Evolutionary conservation across 2,329 filamentous ascomycete genomes (phyloP).

Genomic region (Rutstroemia sydowiana): DNA sequence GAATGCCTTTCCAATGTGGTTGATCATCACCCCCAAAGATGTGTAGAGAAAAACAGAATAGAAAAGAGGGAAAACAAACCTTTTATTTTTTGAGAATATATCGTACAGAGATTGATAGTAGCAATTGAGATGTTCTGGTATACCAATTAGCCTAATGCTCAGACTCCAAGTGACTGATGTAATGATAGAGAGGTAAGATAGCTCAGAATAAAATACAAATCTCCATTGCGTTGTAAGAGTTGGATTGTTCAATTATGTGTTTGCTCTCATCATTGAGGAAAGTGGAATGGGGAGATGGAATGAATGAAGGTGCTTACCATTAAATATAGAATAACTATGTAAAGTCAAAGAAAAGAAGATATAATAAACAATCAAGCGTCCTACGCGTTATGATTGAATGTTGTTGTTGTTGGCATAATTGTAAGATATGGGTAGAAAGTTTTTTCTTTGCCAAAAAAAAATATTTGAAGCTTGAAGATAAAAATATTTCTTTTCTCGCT

Average conservation of each 20-base stretch:
- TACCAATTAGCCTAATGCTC: background rate
- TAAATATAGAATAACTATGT: background rate
- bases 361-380: background rate
- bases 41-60: background rate
- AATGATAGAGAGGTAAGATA: conserved; percentile 8
- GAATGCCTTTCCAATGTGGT: conserved; percentile 32
- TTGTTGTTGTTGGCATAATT: background rate
- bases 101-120: background rate
- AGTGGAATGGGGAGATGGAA: conserved; percentile 11
- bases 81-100: conserved; percentile 15
- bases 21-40: conserved; percentile 31
- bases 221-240: conserved; percentile 34
- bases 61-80: conserved; percentile 23
- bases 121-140: background rate
- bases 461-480: conserved; percentile 3
- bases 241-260: conserved; percentile 36
- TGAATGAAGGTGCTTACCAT: conserved; percentile 14
- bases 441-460: too few relatives aligned
- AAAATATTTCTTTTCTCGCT: conserved; percentile 8
- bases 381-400: background rate
- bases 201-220: conserved; percentile 32
- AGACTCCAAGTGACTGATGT: too few relatives aligned
- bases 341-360: background rate
- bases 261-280: conserved; percentile 33
- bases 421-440: too few relatives aligned